Base-by-base conservation (phyloP, 345 rosid genomes). In the Cochlearia excelsa region DNA sequence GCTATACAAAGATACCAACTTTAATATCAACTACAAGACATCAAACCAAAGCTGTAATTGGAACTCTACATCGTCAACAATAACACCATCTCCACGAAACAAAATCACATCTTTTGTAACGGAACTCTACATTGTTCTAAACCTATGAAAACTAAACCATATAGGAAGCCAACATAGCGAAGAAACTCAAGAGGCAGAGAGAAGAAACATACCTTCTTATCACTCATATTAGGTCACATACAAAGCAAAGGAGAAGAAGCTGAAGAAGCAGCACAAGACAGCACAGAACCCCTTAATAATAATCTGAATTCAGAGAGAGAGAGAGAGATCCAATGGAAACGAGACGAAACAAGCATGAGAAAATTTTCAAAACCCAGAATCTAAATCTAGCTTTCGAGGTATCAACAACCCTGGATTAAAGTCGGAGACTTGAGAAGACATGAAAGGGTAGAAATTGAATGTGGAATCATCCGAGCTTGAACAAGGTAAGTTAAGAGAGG, bases 401-500 rank as follows among this genome's bases (percentile, higher is more conserved):
- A 64, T 29, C 70, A 64, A 69, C 66, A 69, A 81, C 83, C 80
- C 84, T 42, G 75, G 68, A 79, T 73, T 61, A 72, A 75, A 63
- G 59, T 66, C 52, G 73, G 52, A 53, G 80, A 80, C 45, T 67
- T 88, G 75, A 92, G 95, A 83, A 92, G 95, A 88, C 98, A 88
- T 91, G 92, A 82, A 88, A 81, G n/a, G 46, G 70, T 34, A 51
- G 74, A 63, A 41, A 51, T 47, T 59, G 70, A 71, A 52, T 37
- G 63, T 54, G 61, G 69, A 67, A 70, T 75, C 92, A 85, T 87
- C 77, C 66, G 66, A 65, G 54, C 31, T 54, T 50, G 55, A 35
- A 63, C 49, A 54, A 62, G 39, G 57, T 46, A 23, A 34, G 65
- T 30, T 8, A 57, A 16, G 23, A 16, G 23, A 16, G 23, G 23